A percentile compares a stretch with the other conserved stretches of the same genome.
phyloP scores from a whole-genome alignment of 2,329 filamentous ascomycete species.

The Podosphaera aphanis region DNA sequence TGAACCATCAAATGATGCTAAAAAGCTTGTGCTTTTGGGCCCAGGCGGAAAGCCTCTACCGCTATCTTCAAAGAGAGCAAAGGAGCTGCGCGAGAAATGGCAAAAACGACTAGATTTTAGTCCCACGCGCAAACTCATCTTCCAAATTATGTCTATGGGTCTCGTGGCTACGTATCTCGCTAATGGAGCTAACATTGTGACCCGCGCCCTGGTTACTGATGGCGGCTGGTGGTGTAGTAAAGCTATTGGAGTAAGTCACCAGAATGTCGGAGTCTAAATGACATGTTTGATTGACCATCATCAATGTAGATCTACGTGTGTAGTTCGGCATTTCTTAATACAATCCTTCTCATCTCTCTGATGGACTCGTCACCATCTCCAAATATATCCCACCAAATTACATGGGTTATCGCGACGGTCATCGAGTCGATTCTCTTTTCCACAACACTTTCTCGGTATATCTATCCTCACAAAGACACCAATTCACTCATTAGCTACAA shows the following conservation, averaged over 20 bases:
- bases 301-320: slow-evolving; percentile 52
- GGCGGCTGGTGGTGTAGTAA: slow-evolving; percentile 67
- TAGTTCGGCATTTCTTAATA: slow-evolving; percentile 67
- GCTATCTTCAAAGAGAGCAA: slow-evolving; percentile 17
- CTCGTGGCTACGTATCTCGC: slow-evolving; percentile 52
- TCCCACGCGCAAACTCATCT: slow-evolving; percentile 42
- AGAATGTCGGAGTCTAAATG: not conserved
- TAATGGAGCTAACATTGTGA: slow-evolving; percentile 49
- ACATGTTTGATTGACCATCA: slow-evolving; percentile 5
- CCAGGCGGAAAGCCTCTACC: slow-evolving; percentile 76
- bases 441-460: slow-evolving; percentile 45
- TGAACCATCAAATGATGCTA: slow-evolving; percentile 17
- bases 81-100: slow-evolving; percentile 21
- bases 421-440: slow-evolving; percentile 52
- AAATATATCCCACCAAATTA: slow-evolving; percentile 51
- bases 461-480: slow-evolving; percentile 36
- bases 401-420: slow-evolving; percentile 52
- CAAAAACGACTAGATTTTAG: slow-evolving; percentile 30
- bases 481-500: slow-evolving; percentile 18
- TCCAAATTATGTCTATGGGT: slow-evolving; percentile 50
- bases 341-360: slow-evolving; percentile 65
- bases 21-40: slow-evolving; percentile 30
- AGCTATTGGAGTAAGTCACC: slow-evolving; percentile 41
- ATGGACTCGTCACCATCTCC: slow-evolving; percentile 67
- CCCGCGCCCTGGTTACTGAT: slow-evolving; percentile 46